Percentiles rank a stretch among this genome's conserved stretches.
These are phyloP conservation scores for Selaginella tamariscina DNA, from an alignment of 75 land plant genomes.

Conservation along the genomic window DNA sequence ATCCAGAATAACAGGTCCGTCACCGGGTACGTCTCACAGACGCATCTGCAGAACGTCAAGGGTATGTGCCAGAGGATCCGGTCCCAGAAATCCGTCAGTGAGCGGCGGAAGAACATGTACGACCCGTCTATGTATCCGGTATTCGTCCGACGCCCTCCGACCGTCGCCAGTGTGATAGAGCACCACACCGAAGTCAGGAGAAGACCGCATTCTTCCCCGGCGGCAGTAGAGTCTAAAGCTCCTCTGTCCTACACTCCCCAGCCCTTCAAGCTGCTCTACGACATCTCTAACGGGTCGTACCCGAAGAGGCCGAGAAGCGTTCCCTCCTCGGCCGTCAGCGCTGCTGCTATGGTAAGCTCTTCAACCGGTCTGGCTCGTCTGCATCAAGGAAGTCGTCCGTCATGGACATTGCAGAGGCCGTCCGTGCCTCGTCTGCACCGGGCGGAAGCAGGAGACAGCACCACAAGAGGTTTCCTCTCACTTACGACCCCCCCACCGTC, in stretches of 20 bases:
- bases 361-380: background rate
- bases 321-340: background rate
- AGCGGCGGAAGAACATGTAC: constrained; percentile 14
- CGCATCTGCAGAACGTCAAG: constrained; percentile 25
- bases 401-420: background rate
- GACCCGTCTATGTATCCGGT: constrained; percentile 13
- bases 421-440: background rate
- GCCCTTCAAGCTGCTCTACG: constrained; percentile 11
- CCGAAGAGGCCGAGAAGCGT: background rate
- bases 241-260: constrained; percentile 13
- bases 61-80: constrained; percentile 32
- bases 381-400: background rate
- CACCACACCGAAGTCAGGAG: background rate
- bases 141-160: constrained; percentile 7
- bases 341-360: background rate
- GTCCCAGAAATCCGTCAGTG: constrained; percentile 6
- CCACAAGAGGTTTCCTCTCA: too few relatives aligned
- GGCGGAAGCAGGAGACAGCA: background rate
- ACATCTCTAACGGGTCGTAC: constrained; percentile 13
- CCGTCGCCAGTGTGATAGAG: background rate
- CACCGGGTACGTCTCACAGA: constrained; percentile 19
- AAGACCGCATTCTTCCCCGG: constrained; percentile 8
- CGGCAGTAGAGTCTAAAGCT: constrained; percentile 10
- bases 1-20: constrained; percentile 19
- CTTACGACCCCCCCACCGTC: background rate